These are phyloP conservation scores for Volvox reticuliferus DNA, from an alignment of 139 green algal species.

Conservation along the genomic window DNA sequence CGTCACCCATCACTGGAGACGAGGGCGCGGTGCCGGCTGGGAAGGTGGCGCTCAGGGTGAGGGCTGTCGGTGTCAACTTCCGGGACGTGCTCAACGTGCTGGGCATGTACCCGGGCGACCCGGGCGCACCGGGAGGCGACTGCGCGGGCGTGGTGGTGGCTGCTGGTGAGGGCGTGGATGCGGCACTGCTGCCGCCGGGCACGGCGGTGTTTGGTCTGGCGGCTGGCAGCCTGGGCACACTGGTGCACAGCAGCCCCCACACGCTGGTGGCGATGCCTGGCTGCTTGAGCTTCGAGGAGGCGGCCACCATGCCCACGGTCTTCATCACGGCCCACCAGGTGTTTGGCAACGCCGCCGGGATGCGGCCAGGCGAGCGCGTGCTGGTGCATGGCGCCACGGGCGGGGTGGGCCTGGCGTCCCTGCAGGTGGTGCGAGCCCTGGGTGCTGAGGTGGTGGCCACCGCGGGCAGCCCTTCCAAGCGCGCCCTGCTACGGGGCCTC, in stretches of 20 bases:
- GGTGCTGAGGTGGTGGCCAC: conserved; percentile 70
- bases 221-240: conserved; percentile 76
- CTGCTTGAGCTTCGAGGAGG: conserved; percentile 78
- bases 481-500: conserved; percentile 71
- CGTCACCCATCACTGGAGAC: neutral
- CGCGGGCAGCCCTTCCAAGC: conserved; percentile 81
- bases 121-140: conserved; percentile 22
- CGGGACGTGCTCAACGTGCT: conserved; percentile 44
- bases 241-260: conserved; percentile 62
- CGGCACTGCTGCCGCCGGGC: conserved; percentile 51
- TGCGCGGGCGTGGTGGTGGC: conserved; percentile 59
- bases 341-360: conserved; percentile 55
- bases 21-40: neutral
- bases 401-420: conserved; percentile 83
- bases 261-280: conserved; percentile 77
- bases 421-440: conserved; percentile 67
- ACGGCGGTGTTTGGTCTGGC: conserved; percentile 86
- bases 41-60: conserved; percentile 24
- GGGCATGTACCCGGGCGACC: conserved; percentile 39
- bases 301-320: conserved; percentile 84
- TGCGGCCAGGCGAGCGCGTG: conserved; percentile 59
- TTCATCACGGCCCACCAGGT: conserved; percentile 85
- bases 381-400: conserved; percentile 85
- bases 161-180: neutral
- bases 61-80: conserved; percentile 38